These are phyloP conservation scores for Liriodendron chinense DNA, from an alignment of 164 flowering plant genomes.

Conservation along the genomic window DNA sequence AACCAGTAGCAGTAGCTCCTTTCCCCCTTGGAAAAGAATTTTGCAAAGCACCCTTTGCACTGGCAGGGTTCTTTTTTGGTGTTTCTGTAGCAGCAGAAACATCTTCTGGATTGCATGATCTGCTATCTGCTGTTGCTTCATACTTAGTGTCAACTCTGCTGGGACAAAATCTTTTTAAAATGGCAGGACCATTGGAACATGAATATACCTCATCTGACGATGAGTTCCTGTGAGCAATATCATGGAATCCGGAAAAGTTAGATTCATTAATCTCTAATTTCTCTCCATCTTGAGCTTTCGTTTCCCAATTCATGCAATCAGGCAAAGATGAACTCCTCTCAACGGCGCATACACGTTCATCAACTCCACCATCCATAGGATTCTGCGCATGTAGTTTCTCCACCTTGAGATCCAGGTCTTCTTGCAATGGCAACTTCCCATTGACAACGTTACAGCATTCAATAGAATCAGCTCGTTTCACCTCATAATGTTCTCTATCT, in stretches of 20 bases:
- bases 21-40: conserved; percentile 11
- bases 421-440: background rate
- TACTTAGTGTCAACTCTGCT: conserved; percentile 6
- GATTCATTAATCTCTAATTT: conserved; percentile 1
- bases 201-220: conserved; percentile 8
- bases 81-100: conserved; percentile 5
- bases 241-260: background rate
- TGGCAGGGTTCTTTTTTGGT: background rate
- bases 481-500: background rate
- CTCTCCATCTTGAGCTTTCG: background rate
- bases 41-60: conserved; percentile 1
- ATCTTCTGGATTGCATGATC: conserved; percentile 14
- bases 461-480: conserved; percentile 1
- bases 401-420: background rate
- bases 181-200: background rate
- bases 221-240: conserved; percentile 10
- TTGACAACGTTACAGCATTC: background rate
- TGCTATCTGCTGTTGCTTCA: conserved; percentile 5
- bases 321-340: background rate
- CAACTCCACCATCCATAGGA: background rate
- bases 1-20: conserved; percentile 7
- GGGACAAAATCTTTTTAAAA: conserved; percentile 1
- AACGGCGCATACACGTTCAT: background rate
- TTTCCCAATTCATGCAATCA: background rate
- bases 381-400: conserved; percentile 8